phyloP scores from a whole-genome alignment of 495 filamentous ascomycete species.

The Evernia prunastri region DNA sequence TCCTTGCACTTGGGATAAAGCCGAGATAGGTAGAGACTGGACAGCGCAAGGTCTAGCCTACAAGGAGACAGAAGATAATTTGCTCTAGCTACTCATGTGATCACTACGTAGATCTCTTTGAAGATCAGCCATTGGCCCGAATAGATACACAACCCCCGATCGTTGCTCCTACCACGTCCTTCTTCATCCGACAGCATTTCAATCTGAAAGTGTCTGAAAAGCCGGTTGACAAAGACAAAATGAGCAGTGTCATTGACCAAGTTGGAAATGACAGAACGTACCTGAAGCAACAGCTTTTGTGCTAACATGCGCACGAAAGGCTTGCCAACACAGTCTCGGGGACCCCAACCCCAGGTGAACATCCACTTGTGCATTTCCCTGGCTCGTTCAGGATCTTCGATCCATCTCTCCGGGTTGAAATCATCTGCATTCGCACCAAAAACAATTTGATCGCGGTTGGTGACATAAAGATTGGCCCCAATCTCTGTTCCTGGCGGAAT shows the following conservation, averaged over 20 bases:
- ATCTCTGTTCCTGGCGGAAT: conserved; percentile 24
- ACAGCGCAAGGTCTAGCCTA: background rate
- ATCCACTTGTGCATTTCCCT: background rate
- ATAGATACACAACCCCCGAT: conserved; percentile 1
- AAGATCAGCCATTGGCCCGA: conserved; percentile 2
- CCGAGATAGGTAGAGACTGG: background rate
- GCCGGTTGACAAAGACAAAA: background rate
- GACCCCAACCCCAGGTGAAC: conserved; percentile 3
- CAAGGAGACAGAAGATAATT: background rate
- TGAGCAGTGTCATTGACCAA: background rate
- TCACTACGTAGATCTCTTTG: background rate
- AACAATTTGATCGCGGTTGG: conserved; percentile 43
- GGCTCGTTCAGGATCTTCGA: conserved; percentile 37
- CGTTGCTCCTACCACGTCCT: background rate
- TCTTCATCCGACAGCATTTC: conserved; percentile 1
- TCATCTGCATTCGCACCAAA: conserved; percentile 54
- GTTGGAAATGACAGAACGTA: background rate
- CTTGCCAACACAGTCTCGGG: background rate
- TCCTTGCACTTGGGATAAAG: background rate
- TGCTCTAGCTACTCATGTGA: background rate
- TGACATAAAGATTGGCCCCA: conserved; percentile 46
- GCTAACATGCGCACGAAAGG: background rate
- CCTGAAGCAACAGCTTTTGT: conserved; percentile 3
- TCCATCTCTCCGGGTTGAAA: conserved; percentile 57
- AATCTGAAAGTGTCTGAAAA: conserved; percentile 3